Conservation (phyloP, 495 filamentous ascomycete species). For the Pseudevernia furfuracea region DNA sequence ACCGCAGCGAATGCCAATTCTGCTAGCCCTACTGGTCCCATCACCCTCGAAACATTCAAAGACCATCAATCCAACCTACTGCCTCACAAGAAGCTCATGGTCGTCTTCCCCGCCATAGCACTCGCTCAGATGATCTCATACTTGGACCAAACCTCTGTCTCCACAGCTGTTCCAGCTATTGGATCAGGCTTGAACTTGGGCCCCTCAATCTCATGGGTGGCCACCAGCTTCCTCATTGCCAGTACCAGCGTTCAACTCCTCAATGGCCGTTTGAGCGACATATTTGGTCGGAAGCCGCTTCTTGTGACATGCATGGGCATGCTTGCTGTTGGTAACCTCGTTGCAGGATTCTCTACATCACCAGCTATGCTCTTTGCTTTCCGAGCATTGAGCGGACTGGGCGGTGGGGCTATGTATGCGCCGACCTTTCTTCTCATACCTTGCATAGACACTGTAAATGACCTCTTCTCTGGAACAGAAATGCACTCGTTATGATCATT, state of each 20-base stretch:
- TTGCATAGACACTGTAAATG: background rate
- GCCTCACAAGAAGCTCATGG: slow-evolving; percentile 24
- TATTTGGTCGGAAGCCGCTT: slow-evolving; percentile 32
- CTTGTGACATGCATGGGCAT: slow-evolving; percentile 26
- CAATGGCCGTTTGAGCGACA: slow-evolving; percentile 33
- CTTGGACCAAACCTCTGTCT: slow-evolving; percentile 31
- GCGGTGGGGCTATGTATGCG: slow-evolving; percentile 21
- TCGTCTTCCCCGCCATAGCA: slow-evolving; percentile 29
- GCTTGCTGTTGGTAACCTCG: slow-evolving; percentile 27
- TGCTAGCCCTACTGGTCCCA: too few species aligned
- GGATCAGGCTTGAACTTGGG: slow-evolving; percentile 26
- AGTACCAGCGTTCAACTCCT: slow-evolving; percentile 32
- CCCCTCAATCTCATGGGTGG: slow-evolving; percentile 32
- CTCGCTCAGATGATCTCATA: slow-evolving; percentile 29
- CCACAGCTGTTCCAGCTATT: slow-evolving; percentile 33
- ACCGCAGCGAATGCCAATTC: background rate
- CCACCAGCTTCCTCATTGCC: slow-evolving; percentile 29
- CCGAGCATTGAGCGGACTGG: slow-evolving; percentile 24
- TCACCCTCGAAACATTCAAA: slow-evolving; percentile 12
- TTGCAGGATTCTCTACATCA: slow-evolving; percentile 26
- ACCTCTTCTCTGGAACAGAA: slow-evolving; percentile 2
- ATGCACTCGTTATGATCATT: slow-evolving; percentile 34
- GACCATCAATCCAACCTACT: slow-evolving; percentile 16
- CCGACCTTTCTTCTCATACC: background rate
- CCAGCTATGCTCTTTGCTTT: slow-evolving; percentile 24